Base-by-base conservation (phyloP, 169 alveolate species). In the Plasmodium chabaudi region DNA sequence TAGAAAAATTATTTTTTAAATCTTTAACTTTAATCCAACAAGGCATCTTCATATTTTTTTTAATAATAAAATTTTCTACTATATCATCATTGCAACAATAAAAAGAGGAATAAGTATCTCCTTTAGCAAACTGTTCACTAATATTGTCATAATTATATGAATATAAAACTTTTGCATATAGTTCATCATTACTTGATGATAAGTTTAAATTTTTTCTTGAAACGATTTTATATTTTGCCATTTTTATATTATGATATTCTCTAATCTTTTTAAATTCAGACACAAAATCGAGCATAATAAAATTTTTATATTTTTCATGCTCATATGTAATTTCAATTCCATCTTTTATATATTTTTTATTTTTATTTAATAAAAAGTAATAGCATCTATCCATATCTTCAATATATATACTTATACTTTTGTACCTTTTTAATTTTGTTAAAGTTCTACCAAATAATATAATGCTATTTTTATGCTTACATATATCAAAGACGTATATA, bases 1-100 rank as follows among this genome's bases (percentile, higher is more conserved):
- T 69, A 1, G 67, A 19, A 1, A 10, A 13, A 61, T 84, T 84
- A 27, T 56, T 25, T 49, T 68, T 84, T 21, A 84, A 27, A 19
- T 59, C 86, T 61, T 69, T 68, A 23, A 84, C 51, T 55, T 69
- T 84, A 23, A 84, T 27, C 91, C 91, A 84, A 13, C 91, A 84
- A 27, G 91, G 91, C 15, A 84, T 10, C 34, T 84, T 84, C 21
- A 84, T 44, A 13, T 84, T 68, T 47, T 84, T 84, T 23, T 84
- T 84, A 25, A 84, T 69, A 47, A 84, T 46, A 69, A 84, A 84
- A 44, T 84, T 68, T 59, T 84, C 91, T 23, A 84, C 60, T 2
- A 84, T 23, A 61, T 84, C 91, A 13, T 84, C 91, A 44, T 84
- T 84, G 60, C 91, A 84, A 42, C 91, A 84, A 63, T 84, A 84